phyloP scores from a whole-genome alignment of 108 stramenopile species.

The Bacterosira constricta region DNA sequence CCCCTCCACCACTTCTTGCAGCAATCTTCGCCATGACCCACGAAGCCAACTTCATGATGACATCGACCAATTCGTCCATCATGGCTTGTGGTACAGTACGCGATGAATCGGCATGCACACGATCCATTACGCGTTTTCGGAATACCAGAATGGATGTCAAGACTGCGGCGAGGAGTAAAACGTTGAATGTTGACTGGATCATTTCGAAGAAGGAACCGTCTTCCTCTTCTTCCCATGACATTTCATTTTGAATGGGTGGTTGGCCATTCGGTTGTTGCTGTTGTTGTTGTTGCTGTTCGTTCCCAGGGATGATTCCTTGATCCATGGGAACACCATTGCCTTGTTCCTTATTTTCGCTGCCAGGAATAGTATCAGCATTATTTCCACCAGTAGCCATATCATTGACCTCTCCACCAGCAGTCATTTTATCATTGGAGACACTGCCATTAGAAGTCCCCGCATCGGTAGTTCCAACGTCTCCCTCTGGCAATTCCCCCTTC shows the following conservation, averaged over 20 bases:
- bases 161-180: slow-evolving; percentile 30
- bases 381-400: not conserved
- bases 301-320: too few relatives aligned
- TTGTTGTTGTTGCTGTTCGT: not conserved
- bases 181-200: slow-evolving; percentile 32
- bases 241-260: not conserved
- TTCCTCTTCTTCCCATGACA: slow-evolving; percentile 29
- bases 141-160: slow-evolving; percentile 30
- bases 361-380: too few relatives aligned
- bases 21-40: not conserved
- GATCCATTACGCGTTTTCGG: slow-evolving; percentile 34
- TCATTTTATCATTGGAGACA: not conserved
- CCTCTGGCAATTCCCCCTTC: too few relatives aligned
- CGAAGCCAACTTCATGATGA: slow-evolving; percentile 2
- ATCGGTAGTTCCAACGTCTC: not conserved
- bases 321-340: not conserved
- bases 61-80: slow-evolving; percentile 26
- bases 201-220: slow-evolving; percentile 31
- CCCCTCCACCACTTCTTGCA: not conserved
- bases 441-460: not conserved
- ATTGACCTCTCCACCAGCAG: not conserved
- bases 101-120: slow-evolving; percentile 23
- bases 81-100: slow-evolving; percentile 10
- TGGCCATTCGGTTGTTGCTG: not conserved
- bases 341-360: slow-evolving; percentile 6